Evolutionary conservation across 441 rosid species (phyloP), one percentile per base, ranked within the genome.

Genomic region (Adansonia grandidieri): DNA sequence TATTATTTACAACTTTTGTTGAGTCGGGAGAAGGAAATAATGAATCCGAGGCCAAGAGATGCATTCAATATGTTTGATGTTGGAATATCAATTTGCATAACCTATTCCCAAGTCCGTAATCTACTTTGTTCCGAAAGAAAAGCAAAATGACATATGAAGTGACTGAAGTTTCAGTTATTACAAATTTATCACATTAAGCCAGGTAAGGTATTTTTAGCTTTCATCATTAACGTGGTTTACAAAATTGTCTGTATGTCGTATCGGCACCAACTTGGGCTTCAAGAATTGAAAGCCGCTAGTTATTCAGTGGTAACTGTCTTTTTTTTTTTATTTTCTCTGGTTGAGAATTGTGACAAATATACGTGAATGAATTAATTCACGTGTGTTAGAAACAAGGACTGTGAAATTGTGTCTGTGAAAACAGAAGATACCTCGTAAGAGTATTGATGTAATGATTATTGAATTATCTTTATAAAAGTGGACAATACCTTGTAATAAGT

Each of bases 191-290:
- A 4, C 42, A 70, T 28, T 53, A 72, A 15, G 63, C 51, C 56
- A 54, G 47, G 24, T 53, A 51, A 14, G 75, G 58, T 28, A 71
- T 19, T 7, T 53, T 44, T 60, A 45, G 14, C 19, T 45, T 61
- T 13, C 22, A 20, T 45, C 37, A 14, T 28, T 53, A 51, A 7
- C 1, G 28, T 4, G 19, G 54, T 61, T 7, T 60, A 20, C 40
- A 42, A 14, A 61, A 19, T 19, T 44, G 22, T 61, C 57, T 74
- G 54, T 45, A 20, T 44, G 17, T 74, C 45, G 53, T 45, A 6
- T 20, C 47, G 58, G 56, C 42, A n/a, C 76, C 53, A 57, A n/a
- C n/a, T 73, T 57, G 37, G 74, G 66, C 67, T 58, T 42, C n/a
- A 73, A 58, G 37, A 37, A 57, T 56, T 73, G 14, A 60, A 58